Evolutionary conservation across 208 protist species (phyloP).

Genomic region (Crithidia expoeki): DNA sequence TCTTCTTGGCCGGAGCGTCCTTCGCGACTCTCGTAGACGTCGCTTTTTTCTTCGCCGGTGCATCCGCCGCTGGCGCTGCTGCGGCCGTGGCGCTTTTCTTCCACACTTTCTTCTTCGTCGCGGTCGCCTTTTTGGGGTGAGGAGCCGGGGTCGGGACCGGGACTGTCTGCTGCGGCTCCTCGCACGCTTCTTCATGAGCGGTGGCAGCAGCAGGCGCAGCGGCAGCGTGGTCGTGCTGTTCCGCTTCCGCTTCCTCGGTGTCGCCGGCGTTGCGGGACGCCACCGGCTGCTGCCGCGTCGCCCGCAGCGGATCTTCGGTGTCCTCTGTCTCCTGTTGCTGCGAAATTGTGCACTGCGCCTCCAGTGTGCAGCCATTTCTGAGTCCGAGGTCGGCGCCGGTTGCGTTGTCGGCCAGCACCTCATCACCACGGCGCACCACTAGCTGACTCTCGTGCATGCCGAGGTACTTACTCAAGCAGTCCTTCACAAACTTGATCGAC

Average conservation of each 20-base stretch:
- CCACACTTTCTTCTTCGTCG: conserved; percentile 6
- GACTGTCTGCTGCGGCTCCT: conserved; percentile 6
- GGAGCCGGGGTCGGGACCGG: not conserved
- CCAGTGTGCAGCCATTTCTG: conserved; percentile 8
- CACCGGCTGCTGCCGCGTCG: conserved; percentile 1
- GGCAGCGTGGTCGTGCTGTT: not conserved
- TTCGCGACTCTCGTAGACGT: not conserved
- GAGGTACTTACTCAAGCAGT: conserved; percentile 15
- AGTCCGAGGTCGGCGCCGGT: conserved; percentile 3
- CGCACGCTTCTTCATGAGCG: not conserved
- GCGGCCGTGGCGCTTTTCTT: not conserved
- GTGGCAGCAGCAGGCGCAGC: not conserved
- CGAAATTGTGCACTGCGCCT: conserved; percentile 14
- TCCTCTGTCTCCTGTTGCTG: conserved; percentile 1
- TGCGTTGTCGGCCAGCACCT: conserved; percentile 17
- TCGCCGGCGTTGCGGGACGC: not conserved
- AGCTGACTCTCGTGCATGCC: conserved; percentile 19
- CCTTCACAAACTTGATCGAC: conserved; percentile 19
- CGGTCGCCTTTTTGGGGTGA: conserved; percentile 13
- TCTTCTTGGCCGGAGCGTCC: conserved; percentile 11
- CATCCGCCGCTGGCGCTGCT: conserved; percentile 1
- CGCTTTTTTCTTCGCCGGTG: not conserved
- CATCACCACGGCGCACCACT: conserved; percentile 21
- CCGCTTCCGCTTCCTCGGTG: not conserved
- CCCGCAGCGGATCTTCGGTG: not conserved